These are phyloP conservation scores for Geotrichum citri-aurantii DNA, from an alignment of 1,139 yeast genomes.

Conservation along the genomic window DNA sequence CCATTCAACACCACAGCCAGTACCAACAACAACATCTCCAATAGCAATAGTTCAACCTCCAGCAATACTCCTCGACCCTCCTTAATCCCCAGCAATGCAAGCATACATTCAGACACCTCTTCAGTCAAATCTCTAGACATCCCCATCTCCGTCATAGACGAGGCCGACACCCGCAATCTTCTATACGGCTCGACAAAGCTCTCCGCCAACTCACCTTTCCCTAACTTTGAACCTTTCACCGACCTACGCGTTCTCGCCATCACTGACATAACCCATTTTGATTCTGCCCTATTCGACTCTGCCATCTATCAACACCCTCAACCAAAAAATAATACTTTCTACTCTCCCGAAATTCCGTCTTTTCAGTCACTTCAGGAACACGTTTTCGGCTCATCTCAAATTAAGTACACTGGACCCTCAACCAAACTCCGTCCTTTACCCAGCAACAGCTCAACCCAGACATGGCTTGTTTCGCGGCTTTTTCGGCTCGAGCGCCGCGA, in stretches of 20 bases:
- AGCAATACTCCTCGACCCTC: background rate
- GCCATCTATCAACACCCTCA: background rate
- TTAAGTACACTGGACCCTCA: slow-evolving; percentile 12
- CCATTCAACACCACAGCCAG: background rate
- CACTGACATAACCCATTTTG: slow-evolving; percentile 24
- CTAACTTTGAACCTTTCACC: slow-evolving; percentile 16
- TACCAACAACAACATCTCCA: background rate
- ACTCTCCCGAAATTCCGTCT: slow-evolving; percentile 13
- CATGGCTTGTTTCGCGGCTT: slow-evolving; percentile 13
- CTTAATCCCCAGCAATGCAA: background rate
- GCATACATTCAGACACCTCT: background rate
- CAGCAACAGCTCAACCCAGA: background rate
- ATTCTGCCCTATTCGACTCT: slow-evolving; percentile 25
- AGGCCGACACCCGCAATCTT: slow-evolving; percentile 28
- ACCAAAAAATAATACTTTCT: background rate
- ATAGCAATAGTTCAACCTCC: background rate
- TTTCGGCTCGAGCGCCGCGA: slow-evolving; percentile 5
- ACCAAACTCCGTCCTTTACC: slow-evolving; percentile 17
- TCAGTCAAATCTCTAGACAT: background rate
- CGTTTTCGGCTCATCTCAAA: slow-evolving; percentile 15
- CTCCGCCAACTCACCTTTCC: background rate
- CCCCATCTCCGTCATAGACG: slow-evolving; percentile 27
- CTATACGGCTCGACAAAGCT: slow-evolving; percentile 25
- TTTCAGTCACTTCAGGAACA: slow-evolving; percentile 8
- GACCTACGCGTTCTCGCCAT: slow-evolving; percentile 29